A percentile compares a stretch with the other conserved stretches of the same genome.
Evolutionary conservation across 768 basidiomycete genomes (phyloP).

Genomic region (Suillus alpinus): DNA sequence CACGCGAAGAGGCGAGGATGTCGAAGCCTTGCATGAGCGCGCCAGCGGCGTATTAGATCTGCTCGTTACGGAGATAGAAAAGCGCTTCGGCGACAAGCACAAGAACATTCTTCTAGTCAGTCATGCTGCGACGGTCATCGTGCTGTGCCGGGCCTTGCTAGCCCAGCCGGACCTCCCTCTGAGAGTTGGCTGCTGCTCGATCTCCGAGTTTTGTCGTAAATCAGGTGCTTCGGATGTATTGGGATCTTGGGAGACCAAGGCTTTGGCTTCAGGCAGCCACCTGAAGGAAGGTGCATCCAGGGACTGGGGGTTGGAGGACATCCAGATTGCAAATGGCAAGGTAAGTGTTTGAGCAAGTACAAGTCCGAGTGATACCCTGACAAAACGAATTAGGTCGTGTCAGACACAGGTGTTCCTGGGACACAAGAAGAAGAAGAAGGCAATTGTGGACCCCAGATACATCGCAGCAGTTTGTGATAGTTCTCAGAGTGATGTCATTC

Average conservation of each 20-base stretch:
- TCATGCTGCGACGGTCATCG: constrained; percentile 75
- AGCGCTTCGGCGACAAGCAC: constrained; percentile 41
- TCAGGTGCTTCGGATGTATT: constrained; percentile 24
- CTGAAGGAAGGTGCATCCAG: constrained; percentile 56
- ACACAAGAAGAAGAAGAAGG: constrained; percentile 65
- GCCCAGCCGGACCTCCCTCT: constrained; percentile 51
- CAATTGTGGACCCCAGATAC: constrained; percentile 51
- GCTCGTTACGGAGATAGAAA: constrained; percentile 52
- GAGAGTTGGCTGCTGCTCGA: constrained; percentile 72
- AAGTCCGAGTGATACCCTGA: constrained; percentile 1
- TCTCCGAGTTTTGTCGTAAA: constrained; percentile 53
- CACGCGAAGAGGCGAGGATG: constrained; percentile 69
- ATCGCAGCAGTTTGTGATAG: constrained; percentile 18
- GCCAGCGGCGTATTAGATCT: constrained; percentile 46
- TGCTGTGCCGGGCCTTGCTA: constrained; percentile 57
- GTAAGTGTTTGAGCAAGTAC: constrained; percentile 34
- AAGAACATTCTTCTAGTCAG: constrained; percentile 59
- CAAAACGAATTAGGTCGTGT: constrained; percentile 50
- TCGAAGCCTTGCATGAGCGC: constrained; percentile 61
- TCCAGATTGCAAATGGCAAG: constrained; percentile 57
- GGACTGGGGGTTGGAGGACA: constrained; percentile 83
- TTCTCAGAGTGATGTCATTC: neutral
- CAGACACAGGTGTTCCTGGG: constrained; percentile 67
- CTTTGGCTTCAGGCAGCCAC: constrained; percentile 56
- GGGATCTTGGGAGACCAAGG: constrained; percentile 46